Conservation (phyloP, 2,329 filamentous ascomycete species). For the Trichoderma cornu-damae region DNA sequence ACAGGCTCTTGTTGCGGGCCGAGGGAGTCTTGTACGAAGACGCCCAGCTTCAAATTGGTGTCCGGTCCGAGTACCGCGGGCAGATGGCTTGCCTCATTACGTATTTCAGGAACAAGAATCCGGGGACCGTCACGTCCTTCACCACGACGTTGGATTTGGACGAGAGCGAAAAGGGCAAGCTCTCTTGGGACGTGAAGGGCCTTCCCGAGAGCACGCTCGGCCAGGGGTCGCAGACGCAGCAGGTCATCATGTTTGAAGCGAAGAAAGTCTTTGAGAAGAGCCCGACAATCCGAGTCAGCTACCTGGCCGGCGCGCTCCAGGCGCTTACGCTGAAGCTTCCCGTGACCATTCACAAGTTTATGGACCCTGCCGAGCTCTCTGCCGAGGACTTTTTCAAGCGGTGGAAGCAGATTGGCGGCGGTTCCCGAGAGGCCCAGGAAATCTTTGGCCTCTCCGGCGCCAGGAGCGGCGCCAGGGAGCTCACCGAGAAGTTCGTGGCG, state of each 20-base stretch:
- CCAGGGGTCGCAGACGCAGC: slow-evolving; percentile 74
- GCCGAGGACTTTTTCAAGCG: slow-evolving; percentile 97
- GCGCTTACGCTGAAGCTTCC: slow-evolving; percentile 88
- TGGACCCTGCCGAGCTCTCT: slow-evolving; percentile 82
- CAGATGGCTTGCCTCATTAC: slow-evolving; percentile 92
- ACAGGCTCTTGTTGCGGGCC: slow-evolving; percentile 68
- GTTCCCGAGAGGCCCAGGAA: slow-evolving; percentile 77
- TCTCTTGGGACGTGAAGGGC: slow-evolving; percentile 83
- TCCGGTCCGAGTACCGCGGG: slow-evolving; percentile 91
- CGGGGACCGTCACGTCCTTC: slow-evolving; percentile 78
- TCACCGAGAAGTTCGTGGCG: slow-evolving; percentile 66
- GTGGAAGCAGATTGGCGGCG: slow-evolving; percentile 96
- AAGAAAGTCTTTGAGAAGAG: slow-evolving; percentile 74
- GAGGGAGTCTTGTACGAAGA: slow-evolving; percentile 95
- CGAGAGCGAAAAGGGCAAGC: slow-evolving; percentile 54
- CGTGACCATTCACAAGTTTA: slow-evolving; percentile 87
- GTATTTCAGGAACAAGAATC: slow-evolving; percentile 93
- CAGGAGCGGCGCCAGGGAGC: slow-evolving; percentile 51
- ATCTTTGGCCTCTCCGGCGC: slow-evolving; percentile 64
- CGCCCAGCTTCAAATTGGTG: slow-evolving; percentile 83
- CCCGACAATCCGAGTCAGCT: slow-evolving; percentile 90
- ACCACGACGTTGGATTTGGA: slow-evolving; percentile 90
- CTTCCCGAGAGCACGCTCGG: slow-evolving; percentile 77
- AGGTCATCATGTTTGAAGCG: slow-evolving; percentile 92
- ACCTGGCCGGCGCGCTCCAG: slow-evolving; percentile 88